Evolutionary conservation across 2,329 filamentous ascomycete genomes (phyloP).

Genomic region (Aspergillus hortae): DNA sequence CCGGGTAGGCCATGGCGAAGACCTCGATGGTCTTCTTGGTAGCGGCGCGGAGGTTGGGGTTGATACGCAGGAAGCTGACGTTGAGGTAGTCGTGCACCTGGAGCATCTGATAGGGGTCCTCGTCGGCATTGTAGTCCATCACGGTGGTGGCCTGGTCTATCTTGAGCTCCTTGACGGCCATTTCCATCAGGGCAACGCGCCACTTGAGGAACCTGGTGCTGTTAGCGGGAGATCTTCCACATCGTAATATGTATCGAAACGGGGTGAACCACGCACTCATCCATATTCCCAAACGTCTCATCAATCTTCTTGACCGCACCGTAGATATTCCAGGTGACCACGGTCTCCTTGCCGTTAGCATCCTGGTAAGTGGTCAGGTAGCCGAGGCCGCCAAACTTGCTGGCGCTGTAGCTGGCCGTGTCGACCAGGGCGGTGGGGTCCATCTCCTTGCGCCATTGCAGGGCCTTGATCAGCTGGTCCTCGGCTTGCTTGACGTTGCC

Average conservation of each 20-base stretch:
- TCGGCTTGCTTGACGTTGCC: slow-evolving; percentile 70
- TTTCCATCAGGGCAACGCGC: slow-evolving; percentile 88
- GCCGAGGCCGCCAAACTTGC: slow-evolving; percentile 73
- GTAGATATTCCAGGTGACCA: slow-evolving; percentile 93
- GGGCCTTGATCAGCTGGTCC: slow-evolving; percentile 72
- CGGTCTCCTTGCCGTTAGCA: slow-evolving; percentile 49
- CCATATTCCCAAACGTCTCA: slow-evolving; percentile 73
- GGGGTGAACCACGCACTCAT: slow-evolving; percentile 60
- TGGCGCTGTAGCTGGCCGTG: slow-evolving; percentile 58
- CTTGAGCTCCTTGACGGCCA: slow-evolving; percentile 70
- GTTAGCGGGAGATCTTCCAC: background rate
- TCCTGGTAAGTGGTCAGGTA: slow-evolving; percentile 71
- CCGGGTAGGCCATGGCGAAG: slow-evolving; percentile 80
- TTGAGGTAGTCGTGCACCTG: slow-evolving; percentile 93
- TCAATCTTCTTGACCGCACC: slow-evolving; percentile 78
- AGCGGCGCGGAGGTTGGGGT: slow-evolving; percentile 70
- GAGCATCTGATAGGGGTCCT: slow-evolving; percentile 83
- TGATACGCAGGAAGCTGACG: slow-evolving; percentile 80
- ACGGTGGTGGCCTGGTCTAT: slow-evolving; percentile 69
- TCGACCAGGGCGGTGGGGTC: slow-evolving; percentile 66
- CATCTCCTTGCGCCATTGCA: slow-evolving; percentile 77
- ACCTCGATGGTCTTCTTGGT: slow-evolving; percentile 76
- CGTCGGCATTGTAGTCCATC: slow-evolving; percentile 51
- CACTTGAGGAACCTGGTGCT: slow-evolving; percentile 73
- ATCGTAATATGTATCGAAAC: too few species aligned